Conservation (phyloP, 23 red algal genomes). For the Pyropia yezoensis region DNA sequence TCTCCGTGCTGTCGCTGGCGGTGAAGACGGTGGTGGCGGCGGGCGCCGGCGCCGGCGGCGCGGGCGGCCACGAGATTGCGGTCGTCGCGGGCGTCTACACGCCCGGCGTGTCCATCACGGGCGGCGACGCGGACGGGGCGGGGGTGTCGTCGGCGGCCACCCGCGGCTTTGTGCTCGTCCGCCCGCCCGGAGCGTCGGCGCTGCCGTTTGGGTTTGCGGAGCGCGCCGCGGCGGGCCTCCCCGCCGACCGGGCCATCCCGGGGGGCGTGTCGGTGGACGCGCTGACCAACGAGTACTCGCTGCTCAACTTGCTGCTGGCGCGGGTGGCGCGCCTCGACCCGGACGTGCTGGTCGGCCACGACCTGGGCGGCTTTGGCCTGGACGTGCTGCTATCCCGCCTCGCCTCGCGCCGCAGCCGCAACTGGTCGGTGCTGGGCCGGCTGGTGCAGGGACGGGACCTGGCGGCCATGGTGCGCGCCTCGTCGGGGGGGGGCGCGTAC, state of each 20-base stretch:
- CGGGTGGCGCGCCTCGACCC: slow-evolving; percentile 65
- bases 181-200: slow-evolving; percentile 38
- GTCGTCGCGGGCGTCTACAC: slow-evolving; percentile 47
- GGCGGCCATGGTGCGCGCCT: slow-evolving; percentile 14
- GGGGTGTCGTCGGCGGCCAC: slow-evolving; percentile 5
- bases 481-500: too few relatives aligned
- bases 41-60: slow-evolving; percentile 5
- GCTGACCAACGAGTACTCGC: slow-evolving; percentile 54
- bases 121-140: slow-evolving; percentile 21
- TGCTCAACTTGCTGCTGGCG: slow-evolving; percentile 67
- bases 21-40: slow-evolving; percentile 51
- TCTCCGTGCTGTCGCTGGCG: slow-evolving; percentile 43
- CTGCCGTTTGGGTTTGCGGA: slow-evolving; percentile 63
- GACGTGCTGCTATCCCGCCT: slow-evolving; percentile 74
- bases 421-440: slow-evolving; percentile 83
- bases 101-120: slow-evolving; percentile 45
- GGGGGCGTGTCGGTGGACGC: slow-evolving; percentile 48
- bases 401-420: slow-evolving; percentile 33
- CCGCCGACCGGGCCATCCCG: not conserved
- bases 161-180: slow-evolving; percentile 52
- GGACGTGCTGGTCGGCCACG: slow-evolving; percentile 78
- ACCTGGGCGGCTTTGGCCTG: slow-evolving; percentile 47
- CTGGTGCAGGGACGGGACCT: slow-evolving; percentile 58
- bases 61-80: slow-evolving; percentile 44
- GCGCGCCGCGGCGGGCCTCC: slow-evolving; percentile 20